Percentiles rank a stretch among this genome's conserved stretches.
Evolutionary conservation across 2,329 filamentous ascomycete species (phyloP).

Genomic region (Penicillium sp.): DNA sequence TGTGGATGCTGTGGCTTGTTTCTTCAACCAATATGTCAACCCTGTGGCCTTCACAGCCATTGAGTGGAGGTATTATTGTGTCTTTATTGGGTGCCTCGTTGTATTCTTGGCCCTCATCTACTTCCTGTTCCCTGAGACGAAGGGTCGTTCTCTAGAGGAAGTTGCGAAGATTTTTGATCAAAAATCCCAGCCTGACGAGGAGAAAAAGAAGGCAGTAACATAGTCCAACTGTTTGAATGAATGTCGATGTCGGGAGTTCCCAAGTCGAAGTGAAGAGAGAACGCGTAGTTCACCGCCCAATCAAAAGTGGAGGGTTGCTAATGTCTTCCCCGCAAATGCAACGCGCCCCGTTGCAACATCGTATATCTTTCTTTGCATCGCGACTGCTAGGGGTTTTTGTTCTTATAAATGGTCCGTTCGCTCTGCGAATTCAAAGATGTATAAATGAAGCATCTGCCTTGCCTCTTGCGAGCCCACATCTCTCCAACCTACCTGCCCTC

Average conservation of each 20-base stretch:
- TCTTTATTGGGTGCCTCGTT: constrained; percentile 41
- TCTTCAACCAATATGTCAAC: constrained; percentile 47
- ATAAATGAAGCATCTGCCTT: constrained; percentile 19
- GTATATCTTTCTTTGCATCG: background rate
- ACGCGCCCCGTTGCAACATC: constrained; percentile 8
- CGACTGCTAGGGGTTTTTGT: background rate
- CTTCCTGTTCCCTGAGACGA: constrained; percentile 38
- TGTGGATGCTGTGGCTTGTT: constrained; percentile 30
- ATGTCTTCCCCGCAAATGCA: background rate
- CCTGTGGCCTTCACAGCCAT: constrained; percentile 43
- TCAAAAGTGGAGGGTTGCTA: background rate
- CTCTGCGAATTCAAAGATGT: constrained; percentile 18
- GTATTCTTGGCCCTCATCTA: constrained; percentile 37
- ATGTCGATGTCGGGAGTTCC: too few relatives aligned
- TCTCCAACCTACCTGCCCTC: background rate
- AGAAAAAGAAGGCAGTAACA: background rate
- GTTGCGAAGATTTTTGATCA: constrained; percentile 24
- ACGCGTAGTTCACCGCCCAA: background rate
- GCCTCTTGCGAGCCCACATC: background rate
- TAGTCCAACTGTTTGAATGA: background rate
- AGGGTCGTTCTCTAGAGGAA: constrained; percentile 26
- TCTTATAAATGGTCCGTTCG: background rate
- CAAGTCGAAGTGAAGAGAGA: background rate
- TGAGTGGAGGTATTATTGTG: constrained; percentile 45
- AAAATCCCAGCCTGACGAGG: background rate